These are phyloP conservation scores for Berberis thunbergii DNA, from an alignment of 164 flowering plant genomes.

Conservation along the genomic window DNA sequence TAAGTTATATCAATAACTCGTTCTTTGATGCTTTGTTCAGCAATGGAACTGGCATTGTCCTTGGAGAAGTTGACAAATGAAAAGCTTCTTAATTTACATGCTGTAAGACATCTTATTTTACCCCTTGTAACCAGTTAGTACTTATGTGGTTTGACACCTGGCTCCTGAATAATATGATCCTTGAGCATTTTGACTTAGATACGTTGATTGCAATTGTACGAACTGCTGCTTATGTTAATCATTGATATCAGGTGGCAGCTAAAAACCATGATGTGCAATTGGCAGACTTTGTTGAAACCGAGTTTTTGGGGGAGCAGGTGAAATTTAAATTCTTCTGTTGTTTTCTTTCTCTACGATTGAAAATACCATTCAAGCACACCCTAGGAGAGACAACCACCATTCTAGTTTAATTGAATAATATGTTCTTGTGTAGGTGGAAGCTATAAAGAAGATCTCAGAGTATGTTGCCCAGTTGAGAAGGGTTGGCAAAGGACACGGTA, in stretches of 20 bases:
- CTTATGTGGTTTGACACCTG: too few species aligned
- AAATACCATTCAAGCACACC: neutral
- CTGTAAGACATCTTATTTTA: slow-evolving; percentile 26
- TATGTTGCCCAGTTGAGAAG: slow-evolving; percentile 92
- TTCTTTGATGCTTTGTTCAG: slow-evolving; percentile 18
- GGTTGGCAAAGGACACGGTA: slow-evolving; percentile 96
- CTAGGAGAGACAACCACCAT: too few species aligned
- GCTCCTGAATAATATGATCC: too few species aligned
- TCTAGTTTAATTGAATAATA: too few species aligned
- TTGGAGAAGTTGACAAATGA: slow-evolving; percentile 77
- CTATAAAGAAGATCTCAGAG: slow-evolving; percentile 80
- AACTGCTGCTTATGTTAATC: too few species aligned
- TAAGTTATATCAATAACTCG: neutral
- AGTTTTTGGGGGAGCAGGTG: slow-evolving; percentile 78
- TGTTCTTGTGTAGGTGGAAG: slow-evolving; percentile 45
- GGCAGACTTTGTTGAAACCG: slow-evolving; percentile 71
- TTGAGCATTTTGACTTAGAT: neutral
- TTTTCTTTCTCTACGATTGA: neutral
- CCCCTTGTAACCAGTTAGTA: neutral
- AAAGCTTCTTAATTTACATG: slow-evolving; percentile 61
- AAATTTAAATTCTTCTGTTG: neutral
- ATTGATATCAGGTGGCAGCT: slow-evolving; percentile 47
- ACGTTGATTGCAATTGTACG: neutral
- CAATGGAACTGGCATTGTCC: slow-evolving; percentile 81
- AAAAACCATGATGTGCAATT: slow-evolving; percentile 56